phyloP scores from a whole-genome alignment of 257 asterid species.

The Solanum chiquidenum region DNA sequence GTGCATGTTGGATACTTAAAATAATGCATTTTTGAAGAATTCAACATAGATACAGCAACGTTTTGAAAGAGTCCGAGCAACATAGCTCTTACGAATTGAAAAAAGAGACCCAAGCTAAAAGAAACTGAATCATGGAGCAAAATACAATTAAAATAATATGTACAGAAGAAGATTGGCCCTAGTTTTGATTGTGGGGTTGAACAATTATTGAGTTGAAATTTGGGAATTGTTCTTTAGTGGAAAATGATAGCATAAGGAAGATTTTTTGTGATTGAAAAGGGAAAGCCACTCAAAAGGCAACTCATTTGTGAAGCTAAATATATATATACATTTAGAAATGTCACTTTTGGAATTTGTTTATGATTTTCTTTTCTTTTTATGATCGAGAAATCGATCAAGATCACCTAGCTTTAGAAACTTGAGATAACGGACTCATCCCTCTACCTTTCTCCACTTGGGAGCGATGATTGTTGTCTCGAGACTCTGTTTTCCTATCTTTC shows the following conservation, averaged over 20 bases:
- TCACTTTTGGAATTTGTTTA: neutral
- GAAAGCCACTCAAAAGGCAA: neutral
- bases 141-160: neutral
- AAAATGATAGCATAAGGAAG: neutral
- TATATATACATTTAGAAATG: neutral
- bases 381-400: neutral
- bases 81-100: neutral
- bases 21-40: neutral
- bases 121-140: neutral
- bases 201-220: neutral
- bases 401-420: neutral
- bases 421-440: neutral
- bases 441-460: neutral
- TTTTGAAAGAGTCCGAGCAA: neutral
- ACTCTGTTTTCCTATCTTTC: neutral
- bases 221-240: neutral
- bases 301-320: neutral
- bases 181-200: neutral
- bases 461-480: neutral
- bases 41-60: accelerated
- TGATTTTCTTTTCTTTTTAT: neutral
- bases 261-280: neutral
- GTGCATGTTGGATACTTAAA: too few species aligned
- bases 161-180: neutral
- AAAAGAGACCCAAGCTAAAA: neutral